Conservation (phyloP, 2,329 filamentous ascomycete species). For the Fusarium devonianum region DNA sequence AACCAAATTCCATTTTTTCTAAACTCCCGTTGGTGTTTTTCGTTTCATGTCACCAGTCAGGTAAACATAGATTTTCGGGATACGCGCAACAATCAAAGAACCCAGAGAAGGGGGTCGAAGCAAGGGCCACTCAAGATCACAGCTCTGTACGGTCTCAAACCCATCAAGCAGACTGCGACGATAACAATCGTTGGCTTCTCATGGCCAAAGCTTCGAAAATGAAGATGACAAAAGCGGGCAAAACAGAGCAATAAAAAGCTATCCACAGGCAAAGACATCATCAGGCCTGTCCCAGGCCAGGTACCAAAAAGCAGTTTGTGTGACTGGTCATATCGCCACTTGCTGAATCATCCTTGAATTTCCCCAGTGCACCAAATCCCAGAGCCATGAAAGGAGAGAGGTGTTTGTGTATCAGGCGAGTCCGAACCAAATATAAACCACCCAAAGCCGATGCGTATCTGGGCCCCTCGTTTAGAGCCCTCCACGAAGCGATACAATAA, state of each 20-base stretch:
- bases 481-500: constrained; percentile 36
- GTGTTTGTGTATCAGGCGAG: constrained; percentile 37
- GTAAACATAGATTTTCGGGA: constrained; percentile 21
- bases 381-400: constrained; percentile 34
- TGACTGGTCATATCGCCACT: constrained; percentile 46
- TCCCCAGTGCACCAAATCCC: constrained; percentile 42
- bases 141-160: constrained; percentile 34
- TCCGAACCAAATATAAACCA: constrained; percentile 38
- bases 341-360: constrained; percentile 43
- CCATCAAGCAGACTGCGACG: constrained; percentile 36
- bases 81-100: constrained; percentile 23
- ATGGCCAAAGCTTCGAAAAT: constrained; percentile 39
- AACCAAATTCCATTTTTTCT: constrained; percentile 32
- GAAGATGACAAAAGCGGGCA: constrained; percentile 26
- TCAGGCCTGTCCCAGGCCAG: constrained; percentile 39
- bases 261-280: constrained; percentile 42
- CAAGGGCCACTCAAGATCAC: constrained; percentile 30
- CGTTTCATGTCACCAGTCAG: constrained; percentile 5
- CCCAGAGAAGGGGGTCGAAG: constrained; percentile 16
- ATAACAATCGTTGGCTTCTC: constrained; percentile 33
- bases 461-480: constrained; percentile 20
- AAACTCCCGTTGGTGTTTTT: constrained; percentile 14
- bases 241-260: constrained; percentile 34
- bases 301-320: constrained; percentile 41
- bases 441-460: constrained; percentile 31